Percentiles rank a stretch among this genome's conserved stretches.
These are phyloP conservation scores for Solanum pimpinellifolium DNA, from an alignment of 257 asterid species.

Conservation along the genomic window DNA sequence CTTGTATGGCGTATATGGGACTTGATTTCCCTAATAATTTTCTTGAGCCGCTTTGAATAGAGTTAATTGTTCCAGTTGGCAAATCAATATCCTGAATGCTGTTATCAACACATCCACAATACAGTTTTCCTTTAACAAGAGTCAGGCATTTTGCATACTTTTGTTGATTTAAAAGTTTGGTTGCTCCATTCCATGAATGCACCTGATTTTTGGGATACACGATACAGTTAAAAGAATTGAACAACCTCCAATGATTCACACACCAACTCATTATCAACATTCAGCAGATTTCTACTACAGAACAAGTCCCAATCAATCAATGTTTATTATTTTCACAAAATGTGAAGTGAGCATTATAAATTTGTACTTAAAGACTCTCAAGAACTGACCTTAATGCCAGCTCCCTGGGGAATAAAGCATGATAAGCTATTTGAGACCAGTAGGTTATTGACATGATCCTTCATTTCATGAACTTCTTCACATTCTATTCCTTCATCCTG, in stretches of 20 bases:
- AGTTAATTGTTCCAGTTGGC: slow-evolving; percentile 51
- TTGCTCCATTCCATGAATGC: slow-evolving; percentile 59
- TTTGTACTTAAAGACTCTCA: not conserved
- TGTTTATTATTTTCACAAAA: not conserved
- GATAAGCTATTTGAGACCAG: slow-evolving; percentile 51
- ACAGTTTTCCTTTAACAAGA: slow-evolving; percentile 54
- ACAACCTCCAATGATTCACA: not conserved
- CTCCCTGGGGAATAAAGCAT: slow-evolving; percentile 78
- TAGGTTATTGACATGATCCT: slow-evolving; percentile 55
- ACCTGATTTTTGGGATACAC: slow-evolving; percentile 24
- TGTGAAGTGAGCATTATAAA: not conserved
- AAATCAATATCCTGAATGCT: slow-evolving; percentile 92
- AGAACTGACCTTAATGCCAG: slow-evolving; percentile 54
- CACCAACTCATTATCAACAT: not conserved
- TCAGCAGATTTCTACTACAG: not conserved
- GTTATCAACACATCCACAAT: slow-evolving; percentile 69
- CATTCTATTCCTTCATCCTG: slow-evolving; percentile 40
- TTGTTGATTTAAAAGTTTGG: slow-evolving; percentile 43
- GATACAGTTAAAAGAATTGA: not conserved
- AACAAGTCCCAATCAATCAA: not conserved
- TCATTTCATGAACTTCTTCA: slow-evolving; percentile 66
- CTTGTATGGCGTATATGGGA: slow-evolving; percentile 57
- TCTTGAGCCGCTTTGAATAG: slow-evolving; percentile 59
- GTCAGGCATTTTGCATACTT: slow-evolving; percentile 54
- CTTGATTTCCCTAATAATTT: slow-evolving; percentile 52